Conservation (phyloP, 2,329 filamentous ascomycete species). For the Aspergillus quadricinctus region DNA sequence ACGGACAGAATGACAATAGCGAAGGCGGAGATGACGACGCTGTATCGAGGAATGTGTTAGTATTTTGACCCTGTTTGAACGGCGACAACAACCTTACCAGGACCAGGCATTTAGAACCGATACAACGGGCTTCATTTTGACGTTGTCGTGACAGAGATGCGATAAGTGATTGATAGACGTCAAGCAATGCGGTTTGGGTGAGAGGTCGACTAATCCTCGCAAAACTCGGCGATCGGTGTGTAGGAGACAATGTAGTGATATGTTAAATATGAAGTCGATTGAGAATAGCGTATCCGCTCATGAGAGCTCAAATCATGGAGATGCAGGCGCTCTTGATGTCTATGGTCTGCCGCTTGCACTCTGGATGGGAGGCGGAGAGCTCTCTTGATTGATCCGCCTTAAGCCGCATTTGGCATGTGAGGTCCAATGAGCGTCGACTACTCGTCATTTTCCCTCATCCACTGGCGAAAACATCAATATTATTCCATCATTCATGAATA, state of each 20-base stretch:
- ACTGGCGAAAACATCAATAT: background rate
- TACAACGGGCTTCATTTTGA: slow-evolving; percentile 89
- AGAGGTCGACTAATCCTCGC: background rate
- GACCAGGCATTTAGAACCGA: slow-evolving; percentile 90
- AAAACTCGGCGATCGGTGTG: background rate
- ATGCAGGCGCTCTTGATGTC: background rate
- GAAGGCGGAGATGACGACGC: slow-evolving; percentile 65
- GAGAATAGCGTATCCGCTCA: background rate
- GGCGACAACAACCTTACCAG: slow-evolving; percentile 58
- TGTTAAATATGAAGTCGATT: background rate
- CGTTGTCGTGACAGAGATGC: slow-evolving; percentile 8
- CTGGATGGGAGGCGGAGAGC: background rate
- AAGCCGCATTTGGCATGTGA: slow-evolving; percentile 13
- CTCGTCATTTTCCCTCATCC: background rate
- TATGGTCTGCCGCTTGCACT: background rate
- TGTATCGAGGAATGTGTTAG: slow-evolving; percentile 36
- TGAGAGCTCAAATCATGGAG: slow-evolving; percentile 3
- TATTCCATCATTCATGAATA: background rate
- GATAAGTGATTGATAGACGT: background rate
- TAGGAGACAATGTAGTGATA: background rate
- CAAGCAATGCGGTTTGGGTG: background rate
- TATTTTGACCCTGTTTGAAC: background rate
- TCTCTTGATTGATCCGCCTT: background rate
- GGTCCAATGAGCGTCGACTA: background rate
- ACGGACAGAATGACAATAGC: slow-evolving; percentile 62